Evolutionary conservation across 2,329 filamentous ascomycete species (phyloP).

Genomic region (Alternaria incomplexa): DNA sequence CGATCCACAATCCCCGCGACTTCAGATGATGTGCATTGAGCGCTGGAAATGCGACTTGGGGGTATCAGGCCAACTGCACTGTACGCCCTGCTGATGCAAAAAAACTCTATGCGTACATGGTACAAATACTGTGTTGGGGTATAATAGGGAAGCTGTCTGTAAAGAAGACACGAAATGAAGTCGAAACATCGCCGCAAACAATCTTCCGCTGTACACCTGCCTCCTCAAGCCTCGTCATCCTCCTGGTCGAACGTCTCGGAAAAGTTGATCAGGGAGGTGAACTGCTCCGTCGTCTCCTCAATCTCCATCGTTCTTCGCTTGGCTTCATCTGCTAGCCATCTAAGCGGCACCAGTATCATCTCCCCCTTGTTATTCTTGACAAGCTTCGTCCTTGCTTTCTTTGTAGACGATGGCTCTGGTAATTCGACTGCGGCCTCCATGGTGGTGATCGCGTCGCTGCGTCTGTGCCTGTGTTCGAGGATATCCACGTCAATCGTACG

Average conservation of each 20-base stretch:
- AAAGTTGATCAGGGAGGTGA: slow-evolving; percentile 37
- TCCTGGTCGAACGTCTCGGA: slow-evolving; percentile 33
- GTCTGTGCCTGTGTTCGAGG: slow-evolving; percentile 52
- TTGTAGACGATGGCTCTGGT: slow-evolving; percentile 3
- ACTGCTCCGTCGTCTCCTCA: slow-evolving; percentile 13
- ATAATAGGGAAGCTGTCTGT: neutral
- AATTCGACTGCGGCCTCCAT: slow-evolving; percentile 2
- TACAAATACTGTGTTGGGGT: neutral
- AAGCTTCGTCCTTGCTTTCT: slow-evolving; percentile 28
- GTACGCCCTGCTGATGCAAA: neutral
- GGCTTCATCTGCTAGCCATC: slow-evolving; percentile 27
- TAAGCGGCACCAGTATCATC: slow-evolving; percentile 34
- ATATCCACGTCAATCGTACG: slow-evolving; percentile 63
- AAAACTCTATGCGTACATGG: neutral
- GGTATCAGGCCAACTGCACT: neutral
- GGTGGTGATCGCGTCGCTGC: slow-evolving; percentile 26
- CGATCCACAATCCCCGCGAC: neutral
- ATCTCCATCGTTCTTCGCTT: slow-evolving; percentile 19
- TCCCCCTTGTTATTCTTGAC: slow-evolving; percentile 20
- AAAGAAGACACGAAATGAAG: neutral
- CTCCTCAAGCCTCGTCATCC: slow-evolving; percentile 6
- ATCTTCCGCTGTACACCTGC: neutral
- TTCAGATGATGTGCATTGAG: neutral
- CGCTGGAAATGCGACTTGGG: neutral
- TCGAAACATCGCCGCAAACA: neutral